A percentile compares a stretch with the other conserved stretches of the same genome.
phyloP scores from a whole-genome alignment of 1,284 basidiomycete genomes.

The Ustilago curta region DNA sequence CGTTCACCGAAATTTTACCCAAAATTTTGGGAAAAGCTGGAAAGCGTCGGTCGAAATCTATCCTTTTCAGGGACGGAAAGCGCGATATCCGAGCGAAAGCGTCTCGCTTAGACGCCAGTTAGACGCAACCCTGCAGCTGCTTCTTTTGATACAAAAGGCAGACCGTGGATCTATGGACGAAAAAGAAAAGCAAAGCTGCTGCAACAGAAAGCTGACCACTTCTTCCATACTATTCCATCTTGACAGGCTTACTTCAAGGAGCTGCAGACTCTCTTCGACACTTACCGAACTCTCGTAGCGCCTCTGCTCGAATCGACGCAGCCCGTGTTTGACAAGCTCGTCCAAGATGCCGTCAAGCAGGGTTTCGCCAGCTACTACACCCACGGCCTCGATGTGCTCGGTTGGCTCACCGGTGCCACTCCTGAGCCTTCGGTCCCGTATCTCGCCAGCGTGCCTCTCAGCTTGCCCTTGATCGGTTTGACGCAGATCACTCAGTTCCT shows the following conservation, averaged over 20 bases:
- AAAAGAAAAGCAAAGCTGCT: neutral
- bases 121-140: slow-evolving; percentile 35
- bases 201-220: slow-evolving; percentile 15
- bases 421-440: slow-evolving; percentile 85
- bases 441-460: slow-evolving; percentile 92
- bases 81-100: slow-evolving; percentile 22
- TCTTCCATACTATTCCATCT: neutral
- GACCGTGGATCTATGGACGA: neutral
- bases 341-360: slow-evolving; percentile 70
- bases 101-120: slow-evolving; percentile 8
- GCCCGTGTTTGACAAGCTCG: slow-evolving; percentile 49
- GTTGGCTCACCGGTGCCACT: slow-evolving; percentile 82
- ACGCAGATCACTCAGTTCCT: slow-evolving; percentile 95
- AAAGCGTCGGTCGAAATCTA: slow-evolving; percentile 12
- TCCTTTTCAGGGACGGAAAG: neutral
- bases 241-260: slow-evolving; percentile 89
- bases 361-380: slow-evolving; percentile 79
- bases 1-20: slow-evolving; percentile 13
- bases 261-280: slow-evolving; percentile 89
- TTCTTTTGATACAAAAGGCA: neutral
- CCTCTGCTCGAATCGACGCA: slow-evolving; percentile 79
- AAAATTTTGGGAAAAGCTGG: slow-evolving; percentile 25
- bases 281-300: slow-evolving; percentile 86
- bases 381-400: slow-evolving; percentile 82
- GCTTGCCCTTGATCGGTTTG: slow-evolving; percentile 92